Evolutionary conservation across 495 filamentous ascomycete species (phyloP).

Genomic region (Cryomyces minteri): DNA sequence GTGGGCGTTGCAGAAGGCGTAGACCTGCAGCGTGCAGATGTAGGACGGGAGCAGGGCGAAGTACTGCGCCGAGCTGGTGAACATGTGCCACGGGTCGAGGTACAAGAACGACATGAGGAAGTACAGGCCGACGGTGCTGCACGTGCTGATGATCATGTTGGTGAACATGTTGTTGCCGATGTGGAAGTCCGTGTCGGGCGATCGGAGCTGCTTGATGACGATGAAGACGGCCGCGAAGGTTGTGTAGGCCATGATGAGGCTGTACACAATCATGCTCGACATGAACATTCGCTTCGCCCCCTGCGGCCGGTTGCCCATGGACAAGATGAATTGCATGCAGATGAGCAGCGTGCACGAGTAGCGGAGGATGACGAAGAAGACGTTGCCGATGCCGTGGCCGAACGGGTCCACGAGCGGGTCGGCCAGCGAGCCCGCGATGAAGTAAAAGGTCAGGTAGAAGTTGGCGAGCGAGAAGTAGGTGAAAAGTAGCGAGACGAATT

Average conservation of each 20-base stretch:
- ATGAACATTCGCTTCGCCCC: slow-evolving; percentile 89
- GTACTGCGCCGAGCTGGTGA: slow-evolving; percentile 85
- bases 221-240: slow-evolving; percentile 77
- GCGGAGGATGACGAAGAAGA: slow-evolving; percentile 72
- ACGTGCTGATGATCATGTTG: slow-evolving; percentile 80
- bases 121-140: slow-evolving; percentile 82
- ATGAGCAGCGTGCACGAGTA: slow-evolving; percentile 78
- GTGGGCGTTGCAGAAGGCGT: slow-evolving; percentile 99
- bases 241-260: slow-evolving; percentile 91
- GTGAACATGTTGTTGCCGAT: slow-evolving; percentile 80
- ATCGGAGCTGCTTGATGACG: slow-evolving; percentile 56
- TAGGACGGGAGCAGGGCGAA: slow-evolving; percentile 81
- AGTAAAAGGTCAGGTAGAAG: slow-evolving; percentile 98
- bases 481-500: slow-evolving; percentile 77
- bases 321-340: slow-evolving; percentile 88
- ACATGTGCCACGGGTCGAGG: slow-evolving; percentile 98
- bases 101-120: slow-evolving; percentile 94
- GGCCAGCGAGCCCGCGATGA: slow-evolving; percentile 86
- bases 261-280: slow-evolving; percentile 67
- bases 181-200: slow-evolving; percentile 27
- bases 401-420: slow-evolving; percentile 76
- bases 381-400: slow-evolving; percentile 60
- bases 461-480: slow-evolving; percentile 98
- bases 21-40: slow-evolving; percentile 94
- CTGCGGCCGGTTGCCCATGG: slow-evolving; percentile 96